These are phyloP conservation scores for Coriolopsis trogii DNA, from an alignment of 1,284 basidiomycete genomes.

Conservation along the genomic window DNA sequence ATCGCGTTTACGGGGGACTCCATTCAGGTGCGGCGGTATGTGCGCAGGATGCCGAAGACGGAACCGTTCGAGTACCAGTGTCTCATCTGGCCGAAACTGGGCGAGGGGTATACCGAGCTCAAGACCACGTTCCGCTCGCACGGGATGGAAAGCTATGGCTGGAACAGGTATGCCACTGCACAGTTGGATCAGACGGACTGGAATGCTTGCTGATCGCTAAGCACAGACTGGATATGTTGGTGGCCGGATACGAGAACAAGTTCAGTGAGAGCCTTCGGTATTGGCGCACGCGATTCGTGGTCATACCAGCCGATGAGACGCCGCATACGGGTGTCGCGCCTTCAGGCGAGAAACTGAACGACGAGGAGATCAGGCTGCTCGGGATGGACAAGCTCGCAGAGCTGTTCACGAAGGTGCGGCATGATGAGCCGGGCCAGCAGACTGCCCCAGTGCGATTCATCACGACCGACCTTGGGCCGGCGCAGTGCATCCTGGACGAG, in stretches of 20 bases:
- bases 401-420: conserved; percentile 78
- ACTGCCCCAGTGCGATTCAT: conserved; percentile 69
- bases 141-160: conserved; percentile 79
- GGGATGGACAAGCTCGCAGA: conserved; percentile 94
- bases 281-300: conserved; percentile 94
- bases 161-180: conserved; percentile 66
- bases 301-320: conserved; percentile 83
- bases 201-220: conserved; percentile 7
- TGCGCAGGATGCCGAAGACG: conserved; percentile 71
- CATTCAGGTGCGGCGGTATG: conserved; percentile 88
- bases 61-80: conserved; percentile 81
- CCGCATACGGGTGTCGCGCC: conserved; percentile 60
- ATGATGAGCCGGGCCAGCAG: conserved; percentile 57
- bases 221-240: conserved; percentile 75
- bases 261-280: conserved; percentile 85
- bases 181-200: neutral
- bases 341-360: conserved; percentile 72
- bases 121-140: conserved; percentile 79
- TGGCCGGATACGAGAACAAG: conserved; percentile 84
- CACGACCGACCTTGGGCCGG: conserved; percentile 82
- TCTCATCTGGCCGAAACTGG: conserved; percentile 91
- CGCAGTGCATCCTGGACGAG: conserved; percentile 78
- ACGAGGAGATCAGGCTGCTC: conserved; percentile 86
- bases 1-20: conserved; percentile 87
- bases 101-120: conserved; percentile 84